phyloP scores from a whole-genome alignment of 768 basidiomycete species.

The Lyophyllum decastes region DNA sequence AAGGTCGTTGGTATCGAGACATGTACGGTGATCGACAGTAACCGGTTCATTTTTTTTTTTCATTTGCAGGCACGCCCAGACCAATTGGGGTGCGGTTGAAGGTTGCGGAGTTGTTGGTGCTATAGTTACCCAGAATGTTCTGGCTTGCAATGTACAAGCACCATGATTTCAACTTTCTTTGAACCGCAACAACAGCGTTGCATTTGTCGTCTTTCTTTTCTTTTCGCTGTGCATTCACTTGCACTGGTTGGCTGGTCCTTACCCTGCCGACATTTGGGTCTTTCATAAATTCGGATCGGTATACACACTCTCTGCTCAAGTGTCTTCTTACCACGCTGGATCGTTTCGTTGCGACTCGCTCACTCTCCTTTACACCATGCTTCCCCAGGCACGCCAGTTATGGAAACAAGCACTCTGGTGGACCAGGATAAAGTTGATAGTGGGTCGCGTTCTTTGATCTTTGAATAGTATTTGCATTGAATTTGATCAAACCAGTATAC shows the following conservation, averaged over 20 bases:
- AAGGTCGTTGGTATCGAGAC: neutral
- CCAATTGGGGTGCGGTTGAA: no score
- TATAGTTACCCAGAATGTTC: conserved; percentile 1
- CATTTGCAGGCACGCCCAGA: no score
- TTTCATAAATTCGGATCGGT: neutral
- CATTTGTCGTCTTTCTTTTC: neutral
- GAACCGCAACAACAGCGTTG: neutral
- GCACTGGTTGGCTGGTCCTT: conserved; percentile 14
- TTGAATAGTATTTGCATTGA: neutral
- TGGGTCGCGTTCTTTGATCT: conserved; percentile 14
- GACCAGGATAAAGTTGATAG: conserved; percentile 28
- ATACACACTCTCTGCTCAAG: conserved; percentile 3
- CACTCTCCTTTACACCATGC: conserved; percentile 4
- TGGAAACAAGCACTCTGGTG: conserved; percentile 23
- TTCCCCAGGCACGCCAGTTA: conserved; percentile 4
- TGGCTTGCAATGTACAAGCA: neutral
- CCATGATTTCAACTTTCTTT: neutral
- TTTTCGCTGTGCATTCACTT: conserved; percentile 14
- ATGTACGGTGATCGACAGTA: neutral
- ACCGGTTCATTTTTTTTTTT: neutral
- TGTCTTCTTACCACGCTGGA: neutral
- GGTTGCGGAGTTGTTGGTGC: neutral
- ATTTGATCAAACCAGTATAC: conserved; percentile 35
- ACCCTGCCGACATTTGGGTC: neutral
- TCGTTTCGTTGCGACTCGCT: neutral